Percentiles rank a stretch among this genome's conserved stretches.
Evolutionary conservation across 495 filamentous ascomycete genomes (phyloP).

Genomic region (Neurospora sp.): DNA sequence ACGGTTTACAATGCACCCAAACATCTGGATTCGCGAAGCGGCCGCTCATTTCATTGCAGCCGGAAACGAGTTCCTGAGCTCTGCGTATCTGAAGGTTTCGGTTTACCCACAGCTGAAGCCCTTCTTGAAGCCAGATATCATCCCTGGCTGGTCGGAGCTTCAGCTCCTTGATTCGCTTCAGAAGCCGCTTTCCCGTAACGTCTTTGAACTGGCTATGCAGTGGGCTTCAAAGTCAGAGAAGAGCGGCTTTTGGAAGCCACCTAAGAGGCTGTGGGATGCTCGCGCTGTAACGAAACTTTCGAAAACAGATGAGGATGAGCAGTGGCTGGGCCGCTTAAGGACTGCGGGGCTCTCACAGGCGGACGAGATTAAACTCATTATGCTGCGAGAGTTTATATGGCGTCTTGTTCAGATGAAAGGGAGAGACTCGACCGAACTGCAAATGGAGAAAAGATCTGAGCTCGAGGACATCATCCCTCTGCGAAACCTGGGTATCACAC

Average conservation of each 20-base stretch:
- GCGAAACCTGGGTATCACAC: conserved; percentile 58
- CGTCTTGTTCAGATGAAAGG: conserved; percentile 61
- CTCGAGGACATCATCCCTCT: conserved; percentile 63
- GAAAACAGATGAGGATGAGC: conserved; percentile 91
- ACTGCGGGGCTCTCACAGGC: conserved; percentile 73
- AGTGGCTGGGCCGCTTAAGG: conserved; percentile 77
- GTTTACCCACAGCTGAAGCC: conserved; percentile 67
- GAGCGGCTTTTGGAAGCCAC: conserved; percentile 76
- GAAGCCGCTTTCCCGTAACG: conserved; percentile 62
- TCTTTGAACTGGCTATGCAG: conserved; percentile 74
- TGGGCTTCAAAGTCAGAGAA: conserved; percentile 78
- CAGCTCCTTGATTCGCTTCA: conserved; percentile 74
- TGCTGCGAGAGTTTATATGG: conserved; percentile 87
- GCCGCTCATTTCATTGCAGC: conserved; percentile 72
- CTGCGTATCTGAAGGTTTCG: conserved; percentile 74
- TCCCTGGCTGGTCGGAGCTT: conserved; percentile 53
- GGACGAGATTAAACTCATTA: conserved; percentile 84
- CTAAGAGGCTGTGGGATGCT: conserved; percentile 48
- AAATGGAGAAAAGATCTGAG: conserved; percentile 12
- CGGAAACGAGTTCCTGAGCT: conserved; percentile 64
- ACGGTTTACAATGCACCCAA: conserved; percentile 86
- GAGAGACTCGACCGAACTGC: conserved; percentile 38
- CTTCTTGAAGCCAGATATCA: conserved; percentile 63
- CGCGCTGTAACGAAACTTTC: conserved; percentile 34
- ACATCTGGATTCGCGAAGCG: conserved; percentile 88